Percentiles rank a stretch among this genome's conserved stretches.
These are phyloP conservation scores for Lojkania enalia DNA, from an alignment of 2,329 filamentous ascomycete genomes.

Conservation along the genomic window DNA sequence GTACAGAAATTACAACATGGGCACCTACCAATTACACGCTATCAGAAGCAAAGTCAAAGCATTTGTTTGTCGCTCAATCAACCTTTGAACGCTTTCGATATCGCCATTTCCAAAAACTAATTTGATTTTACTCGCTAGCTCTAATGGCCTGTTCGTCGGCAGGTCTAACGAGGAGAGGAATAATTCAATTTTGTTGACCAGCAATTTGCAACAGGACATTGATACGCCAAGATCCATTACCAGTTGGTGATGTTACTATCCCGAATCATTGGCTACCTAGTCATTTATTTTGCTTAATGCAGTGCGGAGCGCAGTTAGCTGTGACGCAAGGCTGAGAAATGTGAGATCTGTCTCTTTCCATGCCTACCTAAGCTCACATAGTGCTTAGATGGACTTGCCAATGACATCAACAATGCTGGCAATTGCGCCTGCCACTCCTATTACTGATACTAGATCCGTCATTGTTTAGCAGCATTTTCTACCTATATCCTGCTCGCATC, in stretches of 20 bases:
- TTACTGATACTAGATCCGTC: conserved; percentile 11
- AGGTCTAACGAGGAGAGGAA: conserved; percentile 6
- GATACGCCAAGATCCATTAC: conserved; percentile 21
- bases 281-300: conserved; percentile 20
- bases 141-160: conserved; percentile 2
- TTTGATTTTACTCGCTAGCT: conserved; percentile 7
- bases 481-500: no score
- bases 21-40: conserved; percentile 18
- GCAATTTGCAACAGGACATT: conserved; percentile 11
- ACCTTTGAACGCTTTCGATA: conserved; percentile 16
- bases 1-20: no score
- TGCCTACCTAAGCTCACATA: neutral
- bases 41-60: conserved; percentile 20
- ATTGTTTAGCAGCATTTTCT: conserved; percentile 3
- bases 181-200: conserved; percentile 13
- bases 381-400: neutral
- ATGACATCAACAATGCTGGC: conserved; percentile 14
- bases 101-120: conserved; percentile 10
- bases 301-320: conserved; percentile 17
- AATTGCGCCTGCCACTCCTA: conserved; percentile 12
- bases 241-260: conserved; percentile 18
- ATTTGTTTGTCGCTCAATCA: conserved; percentile 19
- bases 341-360: conserved; percentile 16
- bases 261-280: conserved; percentile 14
- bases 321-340: conserved; percentile 15